Conservation (phyloP, 2,329 filamentous ascomycete species). For the Metarhizium robertsii region DNA sequence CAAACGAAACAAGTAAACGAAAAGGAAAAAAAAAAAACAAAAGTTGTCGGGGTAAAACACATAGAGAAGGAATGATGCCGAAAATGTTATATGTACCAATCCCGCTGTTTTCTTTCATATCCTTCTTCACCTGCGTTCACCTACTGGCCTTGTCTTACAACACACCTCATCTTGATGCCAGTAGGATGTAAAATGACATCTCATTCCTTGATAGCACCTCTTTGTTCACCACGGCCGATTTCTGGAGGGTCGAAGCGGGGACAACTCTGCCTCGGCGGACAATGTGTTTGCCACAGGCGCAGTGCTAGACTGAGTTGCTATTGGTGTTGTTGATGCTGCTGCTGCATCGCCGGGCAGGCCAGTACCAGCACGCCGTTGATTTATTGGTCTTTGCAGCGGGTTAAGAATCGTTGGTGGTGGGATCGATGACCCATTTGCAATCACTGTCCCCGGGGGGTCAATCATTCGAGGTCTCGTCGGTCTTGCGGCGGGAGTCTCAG, state of each 20-base stretch:
- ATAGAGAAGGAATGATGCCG: not conserved
- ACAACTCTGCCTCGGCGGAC: not conserved
- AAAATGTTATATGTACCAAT: not conserved
- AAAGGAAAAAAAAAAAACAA: not conserved
- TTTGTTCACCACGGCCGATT: conserved; percentile 5
- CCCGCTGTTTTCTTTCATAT: not conserved
- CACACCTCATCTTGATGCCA: not conserved
- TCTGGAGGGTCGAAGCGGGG: conserved; percentile 1
- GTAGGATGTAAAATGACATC: not conserved
- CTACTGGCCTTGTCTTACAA: not conserved
- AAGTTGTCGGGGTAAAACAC: no score
- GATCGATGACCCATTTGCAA: conserved; percentile 3
- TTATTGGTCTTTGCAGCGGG: not conserved
- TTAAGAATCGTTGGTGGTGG: conserved; percentile 2
- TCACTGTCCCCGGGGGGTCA: not conserved
- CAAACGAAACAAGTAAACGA: not conserved
- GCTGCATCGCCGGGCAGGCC: not conserved
- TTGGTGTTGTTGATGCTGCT: not conserved
- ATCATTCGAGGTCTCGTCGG: not conserved
- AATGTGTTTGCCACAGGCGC: not conserved
- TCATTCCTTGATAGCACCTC: not conserved
- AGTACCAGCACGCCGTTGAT: not conserved
- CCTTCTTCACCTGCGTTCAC: not conserved
- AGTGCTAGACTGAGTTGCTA: not conserved
- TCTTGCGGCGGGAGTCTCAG: not conserved